Percentiles rank a stretch among this genome's conserved stretches.
Evolutionary conservation across 2,329 filamentous ascomycete genomes (phyloP).

Genomic region (Penicillium sp.): DNA sequence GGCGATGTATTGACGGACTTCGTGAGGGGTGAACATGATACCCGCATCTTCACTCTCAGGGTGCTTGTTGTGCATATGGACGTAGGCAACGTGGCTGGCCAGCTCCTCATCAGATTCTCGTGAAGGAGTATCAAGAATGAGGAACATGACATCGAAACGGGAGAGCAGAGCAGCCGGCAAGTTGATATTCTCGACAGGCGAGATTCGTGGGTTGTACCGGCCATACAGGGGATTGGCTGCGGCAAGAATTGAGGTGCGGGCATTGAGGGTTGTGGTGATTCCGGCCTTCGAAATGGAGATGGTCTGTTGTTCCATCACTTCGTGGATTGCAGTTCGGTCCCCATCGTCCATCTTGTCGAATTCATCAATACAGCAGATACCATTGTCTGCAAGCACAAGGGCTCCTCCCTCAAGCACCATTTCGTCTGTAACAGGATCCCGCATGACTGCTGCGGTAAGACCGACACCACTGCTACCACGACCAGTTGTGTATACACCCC

Average conservation of each 20-base stretch:
- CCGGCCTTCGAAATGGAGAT: slow-evolving; percentile 88
- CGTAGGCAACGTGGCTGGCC: slow-evolving; percentile 91
- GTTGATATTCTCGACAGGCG: slow-evolving; percentile 98
- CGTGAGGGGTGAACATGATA: slow-evolving; percentile 86
- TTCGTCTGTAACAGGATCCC: slow-evolving; percentile 79
- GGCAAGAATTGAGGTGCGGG: slow-evolving; percentile 91
- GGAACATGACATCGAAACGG: slow-evolving; percentile 95
- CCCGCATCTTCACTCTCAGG: slow-evolving; percentile 72
- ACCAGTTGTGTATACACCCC: slow-evolving; percentile 83
- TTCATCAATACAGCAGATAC: slow-evolving; percentile 84
- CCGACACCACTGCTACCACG: slow-evolving; percentile 81
- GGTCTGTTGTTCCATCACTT: slow-evolving; percentile 88
- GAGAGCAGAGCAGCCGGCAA: slow-evolving; percentile 95
- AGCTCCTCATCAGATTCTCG: slow-evolving; percentile 91
- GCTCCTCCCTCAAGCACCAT: slow-evolving; percentile 81
- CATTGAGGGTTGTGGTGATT: slow-evolving; percentile 96
- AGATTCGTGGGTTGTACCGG: slow-evolving; percentile 96
- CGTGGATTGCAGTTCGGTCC: slow-evolving; percentile 80
- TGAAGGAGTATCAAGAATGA: slow-evolving; percentile 91
- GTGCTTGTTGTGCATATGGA: slow-evolving; percentile 96
- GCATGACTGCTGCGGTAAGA: slow-evolving; percentile 80
- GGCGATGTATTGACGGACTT: slow-evolving; percentile 95
- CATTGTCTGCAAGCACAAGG: slow-evolving; percentile 77
- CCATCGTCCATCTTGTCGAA: slow-evolving; percentile 86
- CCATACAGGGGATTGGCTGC: slow-evolving; percentile 97